Percentiles rank a stretch among this genome's conserved stretches.
Evolutionary conservation across 148 eudicot species (phyloP).

Genomic region (Selenicereus undatus): DNA sequence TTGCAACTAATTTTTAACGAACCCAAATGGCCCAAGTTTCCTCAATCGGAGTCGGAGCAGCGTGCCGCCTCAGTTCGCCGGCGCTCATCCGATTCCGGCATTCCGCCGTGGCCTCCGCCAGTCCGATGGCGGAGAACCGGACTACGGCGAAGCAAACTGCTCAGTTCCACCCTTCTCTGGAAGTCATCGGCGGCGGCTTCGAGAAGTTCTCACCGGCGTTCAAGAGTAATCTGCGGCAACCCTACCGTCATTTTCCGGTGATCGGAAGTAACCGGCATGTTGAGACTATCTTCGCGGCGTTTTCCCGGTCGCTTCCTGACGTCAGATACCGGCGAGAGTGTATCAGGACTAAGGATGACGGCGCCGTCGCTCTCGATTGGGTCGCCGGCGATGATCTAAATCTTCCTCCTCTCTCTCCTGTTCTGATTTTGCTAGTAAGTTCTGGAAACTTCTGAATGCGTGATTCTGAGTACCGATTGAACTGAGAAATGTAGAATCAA

Average conservation of each 20-base stretch:
- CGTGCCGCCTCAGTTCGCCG: not conserved
- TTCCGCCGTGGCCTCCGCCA: not conserved
- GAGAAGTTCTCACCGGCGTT: slow-evolving; percentile 45
- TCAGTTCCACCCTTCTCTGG: slow-evolving; percentile 50
- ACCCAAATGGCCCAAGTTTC: not conserved
- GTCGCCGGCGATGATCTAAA: slow-evolving; percentile 56
- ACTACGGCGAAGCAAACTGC: not conserved
- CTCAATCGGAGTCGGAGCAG: not conserved
- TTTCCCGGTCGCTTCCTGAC: slow-evolving; percentile 59
- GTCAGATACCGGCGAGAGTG: slow-evolving; percentile 69
- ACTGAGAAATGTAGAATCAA: not conserved
- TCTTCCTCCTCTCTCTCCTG: slow-evolving; percentile 51
- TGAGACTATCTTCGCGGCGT: slow-evolving; percentile 83
- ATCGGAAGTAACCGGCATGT: slow-evolving; percentile 64
- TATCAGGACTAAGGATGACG: slow-evolving; percentile 58
- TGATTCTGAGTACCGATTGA: not conserved
- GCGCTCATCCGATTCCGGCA: not conserved
- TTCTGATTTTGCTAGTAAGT: slow-evolving; percentile 68
- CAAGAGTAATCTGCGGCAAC: slow-evolving; percentile 36
- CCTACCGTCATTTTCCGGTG: slow-evolving; percentile 57
- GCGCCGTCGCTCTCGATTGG: slow-evolving; percentile 91
- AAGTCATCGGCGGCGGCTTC: slow-evolving; percentile 61
- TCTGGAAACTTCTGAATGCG: not conserved
- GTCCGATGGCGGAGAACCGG: not conserved
- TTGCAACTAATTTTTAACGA: not conserved